Evolutionary conservation across 2,329 filamentous ascomycete species (phyloP), one percentile per base, ranked within the genome.

Genomic region (Coleophoma crateriformis): DNA sequence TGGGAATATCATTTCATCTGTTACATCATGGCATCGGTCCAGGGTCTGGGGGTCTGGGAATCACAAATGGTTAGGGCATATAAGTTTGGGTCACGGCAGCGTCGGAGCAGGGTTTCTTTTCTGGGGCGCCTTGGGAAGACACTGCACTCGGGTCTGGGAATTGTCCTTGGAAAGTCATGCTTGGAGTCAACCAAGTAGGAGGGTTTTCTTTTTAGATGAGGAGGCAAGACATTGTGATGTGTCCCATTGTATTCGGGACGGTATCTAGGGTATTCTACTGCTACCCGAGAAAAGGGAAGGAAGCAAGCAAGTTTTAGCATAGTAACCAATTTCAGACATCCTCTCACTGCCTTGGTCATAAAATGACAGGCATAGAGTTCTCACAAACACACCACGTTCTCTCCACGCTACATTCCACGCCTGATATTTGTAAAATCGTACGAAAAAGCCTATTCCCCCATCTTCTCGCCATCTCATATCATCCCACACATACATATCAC

Each of bases 281-380:
- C 27, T 27, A 27, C 7, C 27, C 27, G 27, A 27, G 27, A 10
- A 27, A 27, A 27, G 8, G 27, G 27, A 27, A 27, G 27, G 27
- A 27, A 27, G 27, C 27, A 27, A 27, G 27, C 6, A 27, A 27
- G 27, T 27, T 27, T 27, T 27, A 27, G 27, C 27, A 27, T 27
- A 27, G 27, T 27, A 27, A 27, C 27, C 27, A 27, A 27, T 27
- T 27, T 27, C 27, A 27, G 27, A 27, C 27, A 27, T 27, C 27
- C 27, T 27, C 27, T 27, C 27, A 27, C 27, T 27, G 27, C 27
- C 27, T 27, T 27, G 17, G 39, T 22, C 39, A 41, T 41, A 20
- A 44, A n/a, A 12, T 32, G 41, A 44, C 41, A 44, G 41, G 32
- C 41, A 32, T 44, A 33, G 41, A 44, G 41, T 44, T 44, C 27